Percentiles rank a stretch among this genome's conserved stretches.
These are phyloP conservation scores for Pleurotus platypus DNA, from an alignment of 768 basidiomycete genomes.

Conservation along the genomic window DNA sequence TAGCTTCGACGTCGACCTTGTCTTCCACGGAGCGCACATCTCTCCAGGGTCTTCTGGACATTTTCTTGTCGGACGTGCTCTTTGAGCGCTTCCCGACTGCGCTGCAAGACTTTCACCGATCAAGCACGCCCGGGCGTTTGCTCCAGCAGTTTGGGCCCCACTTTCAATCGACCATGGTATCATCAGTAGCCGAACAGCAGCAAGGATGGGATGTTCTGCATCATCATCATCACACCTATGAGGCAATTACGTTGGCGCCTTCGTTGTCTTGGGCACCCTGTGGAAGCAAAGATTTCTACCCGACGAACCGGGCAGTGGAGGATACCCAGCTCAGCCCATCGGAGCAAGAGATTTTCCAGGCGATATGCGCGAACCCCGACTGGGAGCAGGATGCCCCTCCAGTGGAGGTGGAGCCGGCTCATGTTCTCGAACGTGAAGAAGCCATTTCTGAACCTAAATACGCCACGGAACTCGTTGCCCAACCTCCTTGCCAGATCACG, in stretches of 20 bases:
- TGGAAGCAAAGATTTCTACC: neutral
- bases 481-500: no score
- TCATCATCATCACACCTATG: neutral
- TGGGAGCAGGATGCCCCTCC: slow-evolving; percentile 38
- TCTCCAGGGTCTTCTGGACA: slow-evolving; percentile 31
- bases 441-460: no score
- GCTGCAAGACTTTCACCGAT: slow-evolving; percentile 53
- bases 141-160: slow-evolving; percentile 63
- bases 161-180: slow-evolving; percentile 49
- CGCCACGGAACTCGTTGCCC: no score
- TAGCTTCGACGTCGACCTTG: slow-evolving; percentile 13
- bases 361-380: slow-evolving; percentile 57
- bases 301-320: neutral
- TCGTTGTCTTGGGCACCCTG: slow-evolving; percentile 5
- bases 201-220: neutral
- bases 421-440: slow-evolving; percentile 5
- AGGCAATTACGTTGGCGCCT: neutral
- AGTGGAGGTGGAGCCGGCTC: slow-evolving; percentile 12
- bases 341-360: slow-evolving; percentile 69
- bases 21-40: neutral
- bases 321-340: slow-evolving; percentile 61
- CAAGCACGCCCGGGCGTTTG: slow-evolving; percentile 41
- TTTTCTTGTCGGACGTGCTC: slow-evolving; percentile 62
- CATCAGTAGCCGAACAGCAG: neutral
- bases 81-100: slow-evolving; percentile 61